phyloP scores from a whole-genome alignment of 768 basidiomycete genomes.

The Porpolomopsis calyptriformis region DNA sequence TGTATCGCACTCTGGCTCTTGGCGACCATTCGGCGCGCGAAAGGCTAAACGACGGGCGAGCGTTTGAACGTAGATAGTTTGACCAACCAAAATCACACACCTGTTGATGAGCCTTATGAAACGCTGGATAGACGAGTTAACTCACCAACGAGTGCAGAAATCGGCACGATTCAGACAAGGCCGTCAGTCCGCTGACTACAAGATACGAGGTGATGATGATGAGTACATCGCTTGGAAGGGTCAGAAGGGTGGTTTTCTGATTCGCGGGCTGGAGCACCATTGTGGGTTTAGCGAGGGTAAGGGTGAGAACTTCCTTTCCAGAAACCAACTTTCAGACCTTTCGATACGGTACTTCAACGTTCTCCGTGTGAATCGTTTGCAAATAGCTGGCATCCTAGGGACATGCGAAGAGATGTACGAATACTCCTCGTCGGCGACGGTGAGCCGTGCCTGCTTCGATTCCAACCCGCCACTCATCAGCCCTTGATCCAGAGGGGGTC shows the following conservation, averaged over 20 bases:
- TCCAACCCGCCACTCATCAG: slow-evolving; percentile 11
- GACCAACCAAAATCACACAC: slow-evolving; percentile 55
- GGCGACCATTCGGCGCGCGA: slow-evolving; percentile 36
- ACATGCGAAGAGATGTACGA: slow-evolving; percentile 86
- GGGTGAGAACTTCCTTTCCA: no score
- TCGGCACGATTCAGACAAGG: slow-evolving; percentile 31
- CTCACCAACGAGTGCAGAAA: slow-evolving; percentile 36
- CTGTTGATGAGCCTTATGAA: slow-evolving; percentile 24
- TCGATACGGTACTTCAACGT: no score
- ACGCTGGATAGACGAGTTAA: slow-evolving; percentile 6
- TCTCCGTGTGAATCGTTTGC: no score
- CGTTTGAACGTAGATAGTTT: slow-evolving; percentile 37
- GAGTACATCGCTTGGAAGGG: slow-evolving; percentile 46
- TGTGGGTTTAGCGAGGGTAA: not conserved
- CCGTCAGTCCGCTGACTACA: slow-evolving; percentile 30
- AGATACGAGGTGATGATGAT: slow-evolving; percentile 41
- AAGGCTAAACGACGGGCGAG: slow-evolving; percentile 46
- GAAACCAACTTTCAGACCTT: no score
- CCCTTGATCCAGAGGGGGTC: slow-evolving; percentile 63
- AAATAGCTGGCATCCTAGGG: no score
- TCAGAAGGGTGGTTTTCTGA: slow-evolving; percentile 12
- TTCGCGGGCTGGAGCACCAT: not conserved
- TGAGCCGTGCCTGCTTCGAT: slow-evolving; percentile 26
- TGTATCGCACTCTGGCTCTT: slow-evolving; percentile 35
- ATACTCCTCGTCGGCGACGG: slow-evolving; percentile 93